Percentiles rank a stretch among this genome's conserved stretches.
These are phyloP conservation scores for Xylaria sp. DNA, from an alignment of 2,329 filamentous ascomycete species.

Conservation along the genomic window DNA sequence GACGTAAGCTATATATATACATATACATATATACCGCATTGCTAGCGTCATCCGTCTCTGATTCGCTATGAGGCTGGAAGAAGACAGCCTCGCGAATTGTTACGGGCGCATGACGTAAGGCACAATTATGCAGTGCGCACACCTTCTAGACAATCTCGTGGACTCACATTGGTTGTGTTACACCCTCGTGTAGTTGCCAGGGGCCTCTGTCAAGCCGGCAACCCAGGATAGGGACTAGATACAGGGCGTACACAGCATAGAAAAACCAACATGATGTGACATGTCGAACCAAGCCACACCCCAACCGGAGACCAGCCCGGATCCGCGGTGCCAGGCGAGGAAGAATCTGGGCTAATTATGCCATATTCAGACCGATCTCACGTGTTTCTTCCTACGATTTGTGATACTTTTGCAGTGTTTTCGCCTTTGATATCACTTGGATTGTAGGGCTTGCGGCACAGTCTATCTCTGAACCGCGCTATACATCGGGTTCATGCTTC, in stretches of 20 bases:
- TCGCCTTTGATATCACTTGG: background rate
- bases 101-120: conserved; percentile 30
- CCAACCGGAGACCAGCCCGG: conserved; percentile 29
- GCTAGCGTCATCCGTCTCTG: background rate
- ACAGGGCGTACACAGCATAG: background rate
- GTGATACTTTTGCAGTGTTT: background rate
- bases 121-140: background rate
- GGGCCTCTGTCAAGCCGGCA: conserved; percentile 11
- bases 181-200: conserved; percentile 1
- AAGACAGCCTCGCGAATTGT: conserved; percentile 23
- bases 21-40: background rate
- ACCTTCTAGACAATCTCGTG: background rate
- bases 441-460: background rate
- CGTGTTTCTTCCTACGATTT: conserved; percentile 34
- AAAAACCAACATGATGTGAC: conserved; percentile 19
- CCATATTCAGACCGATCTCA: conserved; percentile 26
- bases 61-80: conserved; percentile 10
- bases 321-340: conserved; percentile 34
- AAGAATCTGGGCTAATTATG: conserved; percentile 30
- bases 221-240: conserved; percentile 7
- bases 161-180: conserved; percentile 8
- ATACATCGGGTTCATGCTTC: background rate
- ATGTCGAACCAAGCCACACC: conserved; percentile 8
- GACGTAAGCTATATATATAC: background rate
- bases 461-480: background rate